A percentile compares a stretch with the other conserved stretches of the same genome.
phyloP scores from a whole-genome alignment of 768 basidiomycete genomes.

The Tulasnella sp. region DNA sequence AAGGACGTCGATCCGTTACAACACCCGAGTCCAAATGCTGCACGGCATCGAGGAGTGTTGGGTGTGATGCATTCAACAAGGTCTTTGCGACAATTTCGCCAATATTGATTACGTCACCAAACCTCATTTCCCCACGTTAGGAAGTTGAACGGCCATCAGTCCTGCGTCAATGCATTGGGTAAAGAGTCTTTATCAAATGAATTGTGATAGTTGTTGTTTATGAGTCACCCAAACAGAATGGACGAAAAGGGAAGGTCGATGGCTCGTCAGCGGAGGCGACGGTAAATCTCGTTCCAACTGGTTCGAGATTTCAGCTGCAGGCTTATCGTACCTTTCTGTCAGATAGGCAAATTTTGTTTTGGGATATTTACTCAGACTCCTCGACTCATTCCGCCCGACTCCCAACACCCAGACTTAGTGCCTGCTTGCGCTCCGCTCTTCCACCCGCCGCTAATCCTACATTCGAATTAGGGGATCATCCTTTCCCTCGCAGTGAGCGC shows the following conservation, averaged over 20 bases:
- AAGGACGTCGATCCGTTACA: background rate
- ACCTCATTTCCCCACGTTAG: background rate
- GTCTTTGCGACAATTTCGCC: background rate
- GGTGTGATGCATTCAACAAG: background rate
- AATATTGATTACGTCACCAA: background rate
- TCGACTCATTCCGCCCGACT: background rate
- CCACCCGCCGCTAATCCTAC: background rate
- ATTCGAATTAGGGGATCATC: constrained; percentile 10
- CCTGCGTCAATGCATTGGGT: constrained; percentile 20
- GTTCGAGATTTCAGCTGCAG: background rate
- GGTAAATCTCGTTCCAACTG: background rate
- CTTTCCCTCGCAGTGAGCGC: constrained; percentile 9
- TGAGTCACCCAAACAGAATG: background rate
- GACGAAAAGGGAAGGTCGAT: constrained; percentile 11
- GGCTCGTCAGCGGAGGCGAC: constrained; percentile 19
- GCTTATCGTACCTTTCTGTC: background rate
- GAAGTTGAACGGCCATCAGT: constrained; percentile 16
- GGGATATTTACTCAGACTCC: constrained; percentile 16
- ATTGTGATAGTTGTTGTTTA: background rate
- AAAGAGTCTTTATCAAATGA: background rate
- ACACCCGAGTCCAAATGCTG: background rate
- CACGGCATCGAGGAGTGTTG: constrained; percentile 8
- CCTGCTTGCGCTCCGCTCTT: background rate
- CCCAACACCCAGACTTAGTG: background rate
- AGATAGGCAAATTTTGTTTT: background rate